Base-by-base conservation (phyloP, 768 basidiomycete species). In the Kwoniella europaea region DNA sequence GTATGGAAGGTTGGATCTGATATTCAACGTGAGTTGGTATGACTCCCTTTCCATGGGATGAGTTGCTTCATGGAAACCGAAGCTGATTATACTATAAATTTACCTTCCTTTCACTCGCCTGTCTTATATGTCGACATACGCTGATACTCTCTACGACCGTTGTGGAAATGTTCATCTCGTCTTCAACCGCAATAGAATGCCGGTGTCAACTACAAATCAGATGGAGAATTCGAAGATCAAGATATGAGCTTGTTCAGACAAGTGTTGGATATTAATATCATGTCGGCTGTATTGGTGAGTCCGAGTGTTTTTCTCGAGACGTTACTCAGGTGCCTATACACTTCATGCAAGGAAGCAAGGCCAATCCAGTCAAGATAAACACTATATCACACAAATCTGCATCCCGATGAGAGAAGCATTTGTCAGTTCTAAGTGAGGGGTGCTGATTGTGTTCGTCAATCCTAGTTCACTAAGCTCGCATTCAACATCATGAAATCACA, bases 401-500 rank as follows among this genome's bases (percentile, higher is more conserved):
- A 27, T 4, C 27, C 27, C 27, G 27, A 27, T 4, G 27, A 27
- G 35, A 35, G 7, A 24, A 24, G 24, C 24, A 24, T 24, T 24
- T 24, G 24, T 24, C 24, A 24, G 24, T 24, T 24, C 24, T 24
- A 24, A 24, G 24, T 24, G 24, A 24, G 24, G 24, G 24, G 24
- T 35, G 35, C 35, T 35, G 35, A 35, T 35, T 35, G 35, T 4
- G 6, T 6, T 46, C 10, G 6, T 22, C 6, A n/a, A 29, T 42
- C 22, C 18, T 65, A 82, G 76, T 92, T 92, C 78, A 90, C 91
- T 0, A 87, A 90, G 12, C 89, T 92, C 72, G 92, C 92, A 1
- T 86, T 92, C 78, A 86, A 82, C 67, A 83, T 88, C 4, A 93
- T 93, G 88, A 93, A 91, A 79, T 76, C 83, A 0, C 92, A 94